A percentile compares a stretch with the other conserved stretches of the same genome.
phyloP scores from a whole-genome alignment of 2,329 filamentous ascomycete genomes.

The Talaromyces atroroseus region DNA sequence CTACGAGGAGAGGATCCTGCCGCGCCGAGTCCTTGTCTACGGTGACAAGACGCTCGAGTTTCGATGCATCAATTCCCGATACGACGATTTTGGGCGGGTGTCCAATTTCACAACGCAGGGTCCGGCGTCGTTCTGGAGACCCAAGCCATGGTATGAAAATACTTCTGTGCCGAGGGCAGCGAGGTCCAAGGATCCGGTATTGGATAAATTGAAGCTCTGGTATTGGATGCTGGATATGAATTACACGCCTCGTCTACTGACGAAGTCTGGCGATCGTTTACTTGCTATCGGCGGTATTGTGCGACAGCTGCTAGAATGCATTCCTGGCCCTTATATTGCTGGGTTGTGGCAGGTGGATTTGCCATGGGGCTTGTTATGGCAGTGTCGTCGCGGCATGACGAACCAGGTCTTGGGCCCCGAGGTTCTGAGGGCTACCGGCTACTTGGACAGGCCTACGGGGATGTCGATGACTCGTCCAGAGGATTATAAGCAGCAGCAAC shows the following conservation, averaged over 20 bases:
- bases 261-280: conserved; percentile 3
- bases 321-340: not conserved
- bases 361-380: conserved; percentile 7
- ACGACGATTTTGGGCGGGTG: conserved; percentile 1
- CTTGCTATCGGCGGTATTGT: conserved; percentile 1
- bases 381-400: conserved; percentile 3
- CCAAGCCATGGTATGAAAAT: not conserved
- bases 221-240: conserved; percentile 1
- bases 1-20: conserved; percentile 4
- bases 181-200: not conserved
- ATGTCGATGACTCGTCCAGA: not conserved
- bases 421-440: not conserved
- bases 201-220: conserved; percentile 4
- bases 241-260: conserved; percentile 5
- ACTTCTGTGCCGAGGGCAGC: not conserved
- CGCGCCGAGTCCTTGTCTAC: not conserved
- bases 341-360: conserved; percentile 5
- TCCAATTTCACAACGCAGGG: not conserved
- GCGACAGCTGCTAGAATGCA: not conserved
- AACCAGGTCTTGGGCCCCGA: not conserved
- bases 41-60: not conserved
- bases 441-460: not conserved
- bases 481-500: not conserved
- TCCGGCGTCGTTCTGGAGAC: not conserved
- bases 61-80: not conserved